Conservation (phyloP, 345 rosid species). For the Murraya paniculata region DNA sequence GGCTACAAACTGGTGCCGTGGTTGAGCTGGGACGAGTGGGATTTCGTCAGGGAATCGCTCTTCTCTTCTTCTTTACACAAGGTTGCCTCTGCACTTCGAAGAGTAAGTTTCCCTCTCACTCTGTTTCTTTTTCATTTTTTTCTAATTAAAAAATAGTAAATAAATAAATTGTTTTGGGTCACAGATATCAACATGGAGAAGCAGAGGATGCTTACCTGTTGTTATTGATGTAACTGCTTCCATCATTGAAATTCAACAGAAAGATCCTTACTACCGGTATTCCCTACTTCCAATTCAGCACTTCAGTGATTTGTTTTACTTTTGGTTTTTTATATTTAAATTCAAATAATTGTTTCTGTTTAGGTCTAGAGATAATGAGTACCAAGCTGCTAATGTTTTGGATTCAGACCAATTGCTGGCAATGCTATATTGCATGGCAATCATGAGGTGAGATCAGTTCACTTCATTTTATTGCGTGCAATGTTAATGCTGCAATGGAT, state of each 20-base stretch:
- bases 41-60: constrained; percentile 65
- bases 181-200: constrained; percentile 78
- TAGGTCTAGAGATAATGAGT: constrained; percentile 52
- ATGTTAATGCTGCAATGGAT: neutral
- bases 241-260: constrained; percentile 68
- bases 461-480: neutral
- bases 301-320: neutral
- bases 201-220: constrained; percentile 80
- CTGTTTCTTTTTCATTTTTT: neutral
- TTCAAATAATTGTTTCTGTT: neutral
- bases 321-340: neutral
- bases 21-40: constrained; percentile 96
- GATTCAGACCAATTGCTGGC: constrained; percentile 72
- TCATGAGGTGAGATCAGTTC: constrained; percentile 59
- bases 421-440: constrained; percentile 79
- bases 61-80: constrained; percentile 65
- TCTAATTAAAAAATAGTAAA: neutral
- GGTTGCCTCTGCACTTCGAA: constrained; percentile 50
- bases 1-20: constrained; percentile 76
- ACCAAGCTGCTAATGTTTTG: constrained; percentile 37
- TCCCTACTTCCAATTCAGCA: neutral
- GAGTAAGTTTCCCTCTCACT: constrained; percentile 43
- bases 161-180: neutral
- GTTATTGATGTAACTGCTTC: constrained; percentile 84
- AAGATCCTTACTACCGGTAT: constrained; percentile 73